phyloP scores from a whole-genome alignment of 805 yeast species.

The Wickerhamiella kazuoi region DNA sequence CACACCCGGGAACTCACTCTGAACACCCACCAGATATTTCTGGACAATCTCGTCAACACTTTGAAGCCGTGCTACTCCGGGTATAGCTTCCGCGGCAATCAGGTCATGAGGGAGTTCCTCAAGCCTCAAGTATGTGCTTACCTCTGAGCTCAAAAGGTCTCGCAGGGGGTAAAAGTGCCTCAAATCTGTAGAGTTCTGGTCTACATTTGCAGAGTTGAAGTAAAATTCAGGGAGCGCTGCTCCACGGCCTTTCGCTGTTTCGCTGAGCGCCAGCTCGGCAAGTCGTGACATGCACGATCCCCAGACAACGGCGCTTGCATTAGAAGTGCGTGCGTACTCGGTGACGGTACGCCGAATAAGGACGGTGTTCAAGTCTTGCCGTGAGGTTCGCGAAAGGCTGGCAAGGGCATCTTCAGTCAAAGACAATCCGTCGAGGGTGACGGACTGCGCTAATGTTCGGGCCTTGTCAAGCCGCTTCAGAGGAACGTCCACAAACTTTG shows the following conservation, averaged over 20 bases:
- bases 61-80: slow-evolving; percentile 44
- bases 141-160: slow-evolving; percentile 56
- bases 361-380: slow-evolving; percentile 40
- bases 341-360: slow-evolving; percentile 32
- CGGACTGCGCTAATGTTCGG: slow-evolving; percentile 4
- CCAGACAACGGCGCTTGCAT: slow-evolving; percentile 42
- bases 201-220: slow-evolving; percentile 16
- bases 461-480: slow-evolving; percentile 18
- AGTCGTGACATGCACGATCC: slow-evolving; percentile 70
- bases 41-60: slow-evolving; percentile 66
- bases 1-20: slow-evolving; percentile 67
- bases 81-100: slow-evolving; percentile 13
- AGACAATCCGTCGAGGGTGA: slow-evolving; percentile 4
- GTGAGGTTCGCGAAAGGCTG: slow-evolving; percentile 32
- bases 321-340: slow-evolving; percentile 28
- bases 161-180: slow-evolving; percentile 61
- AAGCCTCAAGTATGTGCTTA: slow-evolving; percentile 35
- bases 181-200: slow-evolving; percentile 6
- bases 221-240: slow-evolving; percentile 32
- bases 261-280: slow-evolving; percentile 61
- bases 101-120: slow-evolving; percentile 24
- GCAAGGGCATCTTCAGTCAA: slow-evolving; percentile 6
- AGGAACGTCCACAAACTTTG: neutral
- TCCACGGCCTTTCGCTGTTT: slow-evolving; percentile 80
- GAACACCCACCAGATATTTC: slow-evolving; percentile 54